phyloP scores from a whole-genome alignment of 1,284 basidiomycete genomes.

The Ustilago loliicola region DNA sequence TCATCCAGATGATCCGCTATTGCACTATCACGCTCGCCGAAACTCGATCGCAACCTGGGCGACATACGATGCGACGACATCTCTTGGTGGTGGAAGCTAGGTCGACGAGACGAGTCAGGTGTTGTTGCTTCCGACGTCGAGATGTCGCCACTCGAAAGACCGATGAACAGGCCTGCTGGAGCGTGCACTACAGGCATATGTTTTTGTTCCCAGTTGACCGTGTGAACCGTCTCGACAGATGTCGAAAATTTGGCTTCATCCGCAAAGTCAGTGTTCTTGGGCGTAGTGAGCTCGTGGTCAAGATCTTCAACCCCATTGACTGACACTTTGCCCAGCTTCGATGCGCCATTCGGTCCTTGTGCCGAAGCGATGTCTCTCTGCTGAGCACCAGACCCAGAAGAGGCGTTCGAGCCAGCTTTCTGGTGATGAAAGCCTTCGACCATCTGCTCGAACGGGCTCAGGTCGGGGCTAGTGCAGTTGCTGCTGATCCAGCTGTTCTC shows the following conservation, averaged over 20 bases:
- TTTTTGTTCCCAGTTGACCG: constrained; percentile 28
- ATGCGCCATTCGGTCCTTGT: constrained; percentile 12
- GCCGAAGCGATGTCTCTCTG: constrained; percentile 10
- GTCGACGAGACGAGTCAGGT: constrained; percentile 47
- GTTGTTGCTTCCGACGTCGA: constrained; percentile 44
- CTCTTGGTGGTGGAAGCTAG: constrained; percentile 41
- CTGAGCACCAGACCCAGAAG: constrained; percentile 6
- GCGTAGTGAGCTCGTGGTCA: constrained; percentile 35
- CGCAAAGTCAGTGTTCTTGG: constrained; percentile 27
- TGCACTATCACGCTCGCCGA: constrained; percentile 15
- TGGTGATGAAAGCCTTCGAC: constrained; percentile 21
- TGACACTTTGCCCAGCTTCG: background rate
- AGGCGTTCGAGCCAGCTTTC: constrained; percentile 16
- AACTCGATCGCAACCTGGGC: constrained; percentile 18
- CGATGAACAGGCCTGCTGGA: constrained; percentile 10
- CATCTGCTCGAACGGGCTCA: constrained; percentile 40
- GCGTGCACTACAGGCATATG: constrained; percentile 11
- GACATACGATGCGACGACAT: constrained; percentile 14
- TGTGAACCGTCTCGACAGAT: constrained; percentile 46
- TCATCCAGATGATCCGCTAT: constrained; percentile 30
- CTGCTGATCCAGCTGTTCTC: constrained; percentile 58
- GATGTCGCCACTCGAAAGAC: constrained; percentile 36
- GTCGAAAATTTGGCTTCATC: constrained; percentile 45
- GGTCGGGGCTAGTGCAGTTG: constrained; percentile 55
- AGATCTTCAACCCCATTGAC: background rate